Evolutionary conservation across 257 asterid genomes (phyloP).

Genomic region (Lycium ferocissimum): DNA sequence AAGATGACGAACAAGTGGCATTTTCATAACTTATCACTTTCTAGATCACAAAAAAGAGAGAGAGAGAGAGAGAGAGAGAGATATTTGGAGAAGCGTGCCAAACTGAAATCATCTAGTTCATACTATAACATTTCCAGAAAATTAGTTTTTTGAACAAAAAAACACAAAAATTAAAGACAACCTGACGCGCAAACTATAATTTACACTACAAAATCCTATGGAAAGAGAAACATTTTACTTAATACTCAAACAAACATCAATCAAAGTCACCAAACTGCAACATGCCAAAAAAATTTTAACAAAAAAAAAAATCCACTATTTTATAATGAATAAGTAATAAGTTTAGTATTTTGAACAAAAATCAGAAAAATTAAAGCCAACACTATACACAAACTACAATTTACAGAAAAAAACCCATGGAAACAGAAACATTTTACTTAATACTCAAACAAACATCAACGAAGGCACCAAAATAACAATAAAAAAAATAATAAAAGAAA

Average conservation of each 20-base stretch:
- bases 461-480: too few species aligned
- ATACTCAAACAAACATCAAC: not conserved
- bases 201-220: not conserved
- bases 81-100: too few species aligned
- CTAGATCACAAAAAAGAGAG: not conserved
- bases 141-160: not conserved
- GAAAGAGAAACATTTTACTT: not conserved
- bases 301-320: not conserved
- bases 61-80: not conserved
- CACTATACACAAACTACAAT: not conserved
- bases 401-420: not conserved
- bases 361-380: too few species aligned
- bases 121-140: not conserved
- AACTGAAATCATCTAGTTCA: not conserved
- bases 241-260: conserved; percentile 16
- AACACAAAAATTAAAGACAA: not conserved
- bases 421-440: too few species aligned
- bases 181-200: not conserved
- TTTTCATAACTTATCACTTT: not conserved
- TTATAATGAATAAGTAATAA: not conserved
- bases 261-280: not conserved
- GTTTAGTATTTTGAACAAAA: not conserved
- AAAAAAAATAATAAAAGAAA: too few species aligned
- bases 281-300: not conserved
- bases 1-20: not conserved